Percentiles rank a stretch among this genome's conserved stretches.
phyloP scores from a whole-genome alignment of 2,329 filamentous ascomycete species.

The Nemania abortiva region DNA sequence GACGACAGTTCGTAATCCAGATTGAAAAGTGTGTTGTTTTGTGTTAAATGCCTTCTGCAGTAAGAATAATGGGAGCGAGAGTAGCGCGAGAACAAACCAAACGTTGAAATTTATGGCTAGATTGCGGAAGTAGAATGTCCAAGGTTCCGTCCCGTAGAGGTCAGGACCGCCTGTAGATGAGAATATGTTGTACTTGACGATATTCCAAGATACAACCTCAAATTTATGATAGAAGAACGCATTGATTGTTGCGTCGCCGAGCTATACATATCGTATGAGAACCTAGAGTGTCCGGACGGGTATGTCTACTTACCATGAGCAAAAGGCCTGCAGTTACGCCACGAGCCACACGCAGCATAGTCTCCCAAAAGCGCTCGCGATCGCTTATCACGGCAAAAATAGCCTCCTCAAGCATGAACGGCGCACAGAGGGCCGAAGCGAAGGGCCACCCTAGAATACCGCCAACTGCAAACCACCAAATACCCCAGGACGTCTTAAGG shows the following conservation, averaged over 20 bases:
- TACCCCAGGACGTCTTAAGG: conserved; percentile 82
- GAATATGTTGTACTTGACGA: conserved; percentile 96
- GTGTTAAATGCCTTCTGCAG: conserved; percentile 76
- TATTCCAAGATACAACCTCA: conserved; percentile 87
- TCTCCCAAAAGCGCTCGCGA: conserved; percentile 69
- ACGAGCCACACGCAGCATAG: conserved; percentile 71
- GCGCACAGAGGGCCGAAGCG: conserved; percentile 81
- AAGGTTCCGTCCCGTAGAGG: conserved; percentile 95
- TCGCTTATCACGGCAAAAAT: conserved; percentile 67
- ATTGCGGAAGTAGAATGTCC: conserved; percentile 96
- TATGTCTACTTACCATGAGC: conserved; percentile 71
- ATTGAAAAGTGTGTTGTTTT: conserved; percentile 73
- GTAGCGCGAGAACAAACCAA: conserved; percentile 86
- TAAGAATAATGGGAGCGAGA: conserved; percentile 79
- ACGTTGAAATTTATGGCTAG: conserved; percentile 93
- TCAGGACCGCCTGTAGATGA: conserved; percentile 84
- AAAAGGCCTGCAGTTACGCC: conserved; percentile 75
- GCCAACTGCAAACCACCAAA: conserved; percentile 91
- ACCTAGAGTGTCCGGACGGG: conserved; percentile 5
- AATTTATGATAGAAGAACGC: conserved; percentile 86
- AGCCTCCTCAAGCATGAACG: conserved; percentile 83
- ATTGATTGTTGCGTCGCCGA: conserved; percentile 77
- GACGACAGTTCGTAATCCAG: conserved; percentile 79
- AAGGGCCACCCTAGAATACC: conserved; percentile 95
- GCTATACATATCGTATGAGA: conserved; percentile 58